Conservation (phyloP, 2,329 filamentous ascomycete genomes). For the Cytospora piceae region DNA sequence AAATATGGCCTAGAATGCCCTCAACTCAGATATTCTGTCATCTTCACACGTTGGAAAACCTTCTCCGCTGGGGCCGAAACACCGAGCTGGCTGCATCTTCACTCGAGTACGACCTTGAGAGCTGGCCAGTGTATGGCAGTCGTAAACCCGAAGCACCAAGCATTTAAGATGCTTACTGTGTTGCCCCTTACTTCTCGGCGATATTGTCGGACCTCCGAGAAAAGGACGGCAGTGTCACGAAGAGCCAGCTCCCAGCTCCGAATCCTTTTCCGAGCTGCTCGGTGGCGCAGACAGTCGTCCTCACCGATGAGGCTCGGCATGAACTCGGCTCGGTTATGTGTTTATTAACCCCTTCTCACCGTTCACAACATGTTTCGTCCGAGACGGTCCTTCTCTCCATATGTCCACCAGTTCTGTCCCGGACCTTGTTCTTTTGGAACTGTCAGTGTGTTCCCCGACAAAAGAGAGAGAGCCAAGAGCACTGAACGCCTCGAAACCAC, state of each 20-base stretch:
- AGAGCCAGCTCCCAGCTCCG: background rate
- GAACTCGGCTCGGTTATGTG: background rate
- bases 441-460: no score
- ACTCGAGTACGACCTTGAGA: background rate
- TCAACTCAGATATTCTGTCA: background rate
- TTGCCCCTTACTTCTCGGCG: background rate
- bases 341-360: no score
- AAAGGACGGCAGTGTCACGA: no score
- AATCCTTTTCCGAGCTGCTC: background rate
- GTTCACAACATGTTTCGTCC: no score
- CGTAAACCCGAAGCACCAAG: slow-evolving; percentile 7
- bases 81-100: slow-evolving; percentile 7
- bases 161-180: no score
- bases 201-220: slow-evolving; percentile 4
- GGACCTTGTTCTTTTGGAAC: no score
- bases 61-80: slow-evolving; percentile 6
- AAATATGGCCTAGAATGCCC: background rate
- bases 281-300: no score
- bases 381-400: no score
- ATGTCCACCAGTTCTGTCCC: no score
- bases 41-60: background rate
- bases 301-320: background rate
- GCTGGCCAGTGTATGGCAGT: background rate
- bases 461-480: no score
- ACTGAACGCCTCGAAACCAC: no score